Conservation (phyloP, 2,329 filamentous ascomycete species). For the Pochonia chlamydosporia region DNA sequence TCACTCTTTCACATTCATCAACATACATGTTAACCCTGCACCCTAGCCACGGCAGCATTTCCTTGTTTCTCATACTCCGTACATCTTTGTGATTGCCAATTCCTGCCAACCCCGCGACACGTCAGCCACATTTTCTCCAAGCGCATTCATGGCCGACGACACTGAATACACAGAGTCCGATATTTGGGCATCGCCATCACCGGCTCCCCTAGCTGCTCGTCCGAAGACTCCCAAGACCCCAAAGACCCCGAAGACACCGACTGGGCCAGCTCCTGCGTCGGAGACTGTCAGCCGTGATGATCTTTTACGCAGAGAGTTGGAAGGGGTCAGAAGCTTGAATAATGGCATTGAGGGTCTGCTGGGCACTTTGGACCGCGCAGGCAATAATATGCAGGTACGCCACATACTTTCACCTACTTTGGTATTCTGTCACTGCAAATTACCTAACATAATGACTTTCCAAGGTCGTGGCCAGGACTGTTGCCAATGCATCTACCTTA, state of each 20-base stretch:
- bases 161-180: constrained; percentile 42
- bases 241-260: constrained; percentile 41
- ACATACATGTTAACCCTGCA: not conserved
- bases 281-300: constrained; percentile 62
- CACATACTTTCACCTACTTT: too few relatives aligned
- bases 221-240: constrained; percentile 37
- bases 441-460: constrained; percentile 24
- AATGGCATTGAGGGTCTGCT: constrained; percentile 76
- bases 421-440: too few relatives aligned
- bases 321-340: constrained; percentile 81
- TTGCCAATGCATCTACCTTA: constrained; percentile 79
- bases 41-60: not conserved
- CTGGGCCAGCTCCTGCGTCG: constrained; percentile 29
- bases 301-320: constrained; percentile 70
- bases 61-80: not conserved
- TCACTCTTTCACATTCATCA: not conserved
- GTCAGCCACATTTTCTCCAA: not conserved
- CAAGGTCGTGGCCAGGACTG: constrained; percentile 80
- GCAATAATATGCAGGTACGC: constrained; percentile 74
- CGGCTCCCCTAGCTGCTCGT: constrained; percentile 21
- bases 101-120: not conserved
- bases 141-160: constrained; percentile 35
- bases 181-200: constrained; percentile 40
- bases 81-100: not conserved
- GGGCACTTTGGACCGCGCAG: constrained; percentile 63